phyloP scores from a whole-genome alignment of 2,329 filamentous ascomycete species.

The Hymenoscyphus scutula region DNA sequence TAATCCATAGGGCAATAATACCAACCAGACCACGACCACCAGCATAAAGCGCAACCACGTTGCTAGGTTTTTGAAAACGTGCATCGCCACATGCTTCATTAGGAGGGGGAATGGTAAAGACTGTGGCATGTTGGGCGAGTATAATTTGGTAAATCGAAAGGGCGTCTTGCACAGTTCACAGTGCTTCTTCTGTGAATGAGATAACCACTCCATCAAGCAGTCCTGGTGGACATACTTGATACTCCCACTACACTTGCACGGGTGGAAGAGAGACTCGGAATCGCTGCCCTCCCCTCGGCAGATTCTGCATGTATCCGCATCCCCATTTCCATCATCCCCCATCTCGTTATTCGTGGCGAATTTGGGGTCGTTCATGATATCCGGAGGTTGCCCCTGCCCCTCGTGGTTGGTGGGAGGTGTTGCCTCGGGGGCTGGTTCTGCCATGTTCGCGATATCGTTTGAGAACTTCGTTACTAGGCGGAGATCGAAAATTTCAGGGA shows the following conservation, averaged over 20 bases:
- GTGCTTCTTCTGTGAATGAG: conserved; percentile 98
- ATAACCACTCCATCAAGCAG: conserved; percentile 97
- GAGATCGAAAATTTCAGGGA: not conserved
- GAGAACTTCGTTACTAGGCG: not conserved
- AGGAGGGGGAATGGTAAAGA: conserved; percentile 80
- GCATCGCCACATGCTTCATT: conserved; percentile 70
- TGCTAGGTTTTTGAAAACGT: conserved; percentile 67
- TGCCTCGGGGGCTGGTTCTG: conserved; percentile 12
- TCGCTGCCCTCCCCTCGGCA: conserved; percentile 83
- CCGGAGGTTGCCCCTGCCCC: conserved; percentile 36
- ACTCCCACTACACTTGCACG: conserved; percentile 98
- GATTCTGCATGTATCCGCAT: conserved; percentile 86
- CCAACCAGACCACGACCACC: conserved; percentile 84
- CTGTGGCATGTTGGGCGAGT: conserved; percentile 89
- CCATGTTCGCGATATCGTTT: conserved; percentile 19
- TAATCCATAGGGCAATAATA: conserved; percentile 86
- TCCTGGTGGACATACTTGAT: conserved; percentile 99
- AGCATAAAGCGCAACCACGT: conserved; percentile 77
- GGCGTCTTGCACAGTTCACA: conserved; percentile 99
- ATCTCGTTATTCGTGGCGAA: conserved; percentile 42
- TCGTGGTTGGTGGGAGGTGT: not conserved
- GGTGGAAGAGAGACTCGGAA: conserved; percentile 89
- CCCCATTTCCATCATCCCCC: conserved; percentile 33
- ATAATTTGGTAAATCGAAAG: conserved; percentile 97
- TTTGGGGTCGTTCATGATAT: conserved; percentile 57